Evolutionary conservation across 177 flowering plant species (phyloP).

Genomic region (Vitis hybrid): DNA sequence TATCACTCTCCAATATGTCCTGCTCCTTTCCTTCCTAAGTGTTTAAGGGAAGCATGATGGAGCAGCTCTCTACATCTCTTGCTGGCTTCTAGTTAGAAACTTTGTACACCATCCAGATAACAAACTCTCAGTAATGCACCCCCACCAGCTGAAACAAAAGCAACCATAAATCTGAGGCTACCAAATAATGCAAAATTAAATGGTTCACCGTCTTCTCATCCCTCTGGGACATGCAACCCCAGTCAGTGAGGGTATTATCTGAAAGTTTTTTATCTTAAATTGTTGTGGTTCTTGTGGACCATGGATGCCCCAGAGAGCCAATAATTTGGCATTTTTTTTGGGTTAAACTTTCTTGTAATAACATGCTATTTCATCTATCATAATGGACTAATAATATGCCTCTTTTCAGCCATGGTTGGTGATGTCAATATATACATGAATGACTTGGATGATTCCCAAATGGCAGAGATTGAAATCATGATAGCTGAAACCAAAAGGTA

Average conservation of each 20-base stretch:
- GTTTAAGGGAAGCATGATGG: no score
- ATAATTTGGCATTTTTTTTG: not conserved
- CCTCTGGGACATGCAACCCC: no score
- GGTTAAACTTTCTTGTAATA: not conserved
- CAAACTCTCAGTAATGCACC: no score
- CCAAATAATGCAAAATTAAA: no score
- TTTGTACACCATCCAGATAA: no score
- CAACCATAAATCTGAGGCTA: no score
- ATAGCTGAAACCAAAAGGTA: conserved; percentile 88
- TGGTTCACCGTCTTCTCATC: no score
- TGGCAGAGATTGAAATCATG: conserved; percentile 95
- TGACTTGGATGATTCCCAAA: conserved; percentile 67
- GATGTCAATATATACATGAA: conserved; percentile 96
- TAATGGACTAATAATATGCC: not conserved
- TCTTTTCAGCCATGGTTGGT: conserved; percentile 86
- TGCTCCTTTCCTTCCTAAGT: no score
- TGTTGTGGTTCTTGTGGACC: not conserved
- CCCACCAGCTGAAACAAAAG: no score
- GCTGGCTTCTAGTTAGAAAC: no score
- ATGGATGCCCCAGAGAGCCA: not conserved
- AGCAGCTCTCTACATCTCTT: no score
- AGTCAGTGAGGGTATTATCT: not conserved
- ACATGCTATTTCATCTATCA: not conserved
- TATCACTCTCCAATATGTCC: no score
- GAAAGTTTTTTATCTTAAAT: not conserved